A percentile compares a stretch with the other conserved stretches of the same genome.
Conservation (phyloP, 495 filamentous ascomycete species). For the Neurospora sp. region DNA sequence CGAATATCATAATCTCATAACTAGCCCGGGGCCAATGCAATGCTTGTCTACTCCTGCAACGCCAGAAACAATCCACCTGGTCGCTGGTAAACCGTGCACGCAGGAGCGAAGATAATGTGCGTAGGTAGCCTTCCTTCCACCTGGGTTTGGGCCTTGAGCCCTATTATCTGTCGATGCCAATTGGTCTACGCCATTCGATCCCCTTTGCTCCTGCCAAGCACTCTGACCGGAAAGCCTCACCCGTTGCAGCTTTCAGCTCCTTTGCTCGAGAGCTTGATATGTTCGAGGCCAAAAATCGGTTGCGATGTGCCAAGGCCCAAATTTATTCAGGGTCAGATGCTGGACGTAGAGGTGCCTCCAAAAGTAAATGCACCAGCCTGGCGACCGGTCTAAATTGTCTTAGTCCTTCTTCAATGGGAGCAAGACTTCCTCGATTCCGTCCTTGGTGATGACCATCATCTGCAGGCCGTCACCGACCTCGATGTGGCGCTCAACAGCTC, state of each 20-base stretch:
- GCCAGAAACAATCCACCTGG: neutral
- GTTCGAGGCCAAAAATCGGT: neutral
- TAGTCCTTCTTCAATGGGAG: slow-evolving; percentile 79
- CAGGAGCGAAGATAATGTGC: neutral
- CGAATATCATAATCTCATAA: neutral
- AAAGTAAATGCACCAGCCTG: neutral
- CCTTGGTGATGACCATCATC: slow-evolving; percentile 81
- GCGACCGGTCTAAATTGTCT: neutral
- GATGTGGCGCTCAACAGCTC: slow-evolving; percentile 95
- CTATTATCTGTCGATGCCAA: neutral
- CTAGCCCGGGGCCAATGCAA: neutral
- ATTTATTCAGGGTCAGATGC: neutral
- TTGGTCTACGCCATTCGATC: neutral
- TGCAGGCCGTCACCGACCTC: slow-evolving; percentile 96
- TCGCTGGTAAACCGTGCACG: neutral
- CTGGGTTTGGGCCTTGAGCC: neutral
- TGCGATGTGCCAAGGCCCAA: neutral
- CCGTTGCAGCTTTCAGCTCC: neutral
- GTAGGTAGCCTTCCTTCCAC: neutral
- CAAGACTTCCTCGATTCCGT: slow-evolving; percentile 80
- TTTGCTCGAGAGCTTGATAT: neutral
- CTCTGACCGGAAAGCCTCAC: neutral
- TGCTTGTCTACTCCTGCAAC: neutral
- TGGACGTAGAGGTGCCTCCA: neutral
- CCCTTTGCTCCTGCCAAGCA: neutral